Evolutionary conservation across 2,329 filamentous ascomycete species (phyloP).

Genomic region (Huntiella moniliformis): DNA sequence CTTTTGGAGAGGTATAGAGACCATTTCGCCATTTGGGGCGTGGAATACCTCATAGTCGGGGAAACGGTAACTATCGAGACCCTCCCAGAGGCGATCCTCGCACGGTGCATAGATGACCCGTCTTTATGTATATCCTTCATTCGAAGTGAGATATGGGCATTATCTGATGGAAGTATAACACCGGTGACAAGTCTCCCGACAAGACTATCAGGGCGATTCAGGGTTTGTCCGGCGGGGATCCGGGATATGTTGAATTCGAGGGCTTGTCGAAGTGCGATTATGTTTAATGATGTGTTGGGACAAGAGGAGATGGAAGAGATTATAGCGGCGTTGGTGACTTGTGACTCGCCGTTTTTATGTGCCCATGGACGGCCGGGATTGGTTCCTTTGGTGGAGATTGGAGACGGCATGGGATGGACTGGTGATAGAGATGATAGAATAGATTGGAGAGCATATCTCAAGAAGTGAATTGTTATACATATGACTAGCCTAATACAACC

Average conservation of each 20-base stretch:
- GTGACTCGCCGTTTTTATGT: constrained; percentile 63
- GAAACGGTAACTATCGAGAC: constrained; percentile 29
- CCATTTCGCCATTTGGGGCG: constrained; percentile 57
- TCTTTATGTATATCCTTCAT: constrained; percentile 55
- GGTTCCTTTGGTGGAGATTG: constrained; percentile 40
- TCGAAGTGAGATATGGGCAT: constrained; percentile 43
- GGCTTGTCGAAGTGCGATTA: constrained; percentile 63
- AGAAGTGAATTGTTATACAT: background rate
- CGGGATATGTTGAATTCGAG: constrained; percentile 59
- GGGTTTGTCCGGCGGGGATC: constrained; percentile 54
- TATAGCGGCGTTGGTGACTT: constrained; percentile 36
- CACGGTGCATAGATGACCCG: constrained; percentile 58
- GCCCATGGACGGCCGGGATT: constrained; percentile 58
- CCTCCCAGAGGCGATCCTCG: constrained; percentile 54
- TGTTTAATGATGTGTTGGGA: constrained; percentile 61
- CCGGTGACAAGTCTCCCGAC: too few relatives aligned
- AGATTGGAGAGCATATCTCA: constrained; percentile 8
- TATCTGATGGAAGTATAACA: too few relatives aligned
- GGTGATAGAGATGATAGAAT: background rate
- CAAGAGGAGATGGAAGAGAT: constrained; percentile 38
- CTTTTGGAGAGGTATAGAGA: constrained; percentile 34
- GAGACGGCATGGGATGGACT: constrained; percentile 11
- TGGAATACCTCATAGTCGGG: constrained; percentile 29
- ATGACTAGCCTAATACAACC: constrained; percentile 37
- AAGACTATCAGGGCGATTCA: constrained; percentile 25